These are phyloP conservation scores for Vachellia pachyceras DNA, from an alignment of 306 rosid species.

Conservation along the genomic window DNA sequence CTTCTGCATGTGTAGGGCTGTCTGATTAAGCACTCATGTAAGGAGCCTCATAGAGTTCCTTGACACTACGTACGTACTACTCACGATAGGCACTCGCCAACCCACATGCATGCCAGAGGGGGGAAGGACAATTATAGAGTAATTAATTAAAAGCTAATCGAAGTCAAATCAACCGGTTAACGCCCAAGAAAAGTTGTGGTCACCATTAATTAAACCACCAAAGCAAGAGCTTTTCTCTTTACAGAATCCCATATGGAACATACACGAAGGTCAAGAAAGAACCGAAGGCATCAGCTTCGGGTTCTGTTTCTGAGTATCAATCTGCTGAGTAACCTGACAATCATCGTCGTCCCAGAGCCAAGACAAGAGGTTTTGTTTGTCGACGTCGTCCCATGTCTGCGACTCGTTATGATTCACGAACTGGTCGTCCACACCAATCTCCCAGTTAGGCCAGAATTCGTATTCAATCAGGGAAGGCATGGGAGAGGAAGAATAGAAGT, in stretches of 20 bases:
- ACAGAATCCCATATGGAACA: not conserved
- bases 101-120: not conserved
- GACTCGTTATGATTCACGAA: constrained; percentile 4
- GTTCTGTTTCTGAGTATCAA: constrained; percentile 46
- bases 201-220: not conserved
- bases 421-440: constrained; percentile 12
- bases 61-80: not conserved
- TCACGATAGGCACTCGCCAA: not conserved
- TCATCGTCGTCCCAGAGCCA: constrained; percentile 61
- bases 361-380: constrained; percentile 42
- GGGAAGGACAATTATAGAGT: not conserved
- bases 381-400: constrained; percentile 7
- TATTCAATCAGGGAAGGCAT: not conserved
- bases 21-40: not conserved
- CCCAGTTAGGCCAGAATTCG: constrained; percentile 54
- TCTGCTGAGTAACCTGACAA: constrained; percentile 36
- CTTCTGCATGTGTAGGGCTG: not conserved
- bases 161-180: not conserved
- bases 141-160: not conserved
- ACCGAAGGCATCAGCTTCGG: constrained; percentile 56
- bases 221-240: not conserved
- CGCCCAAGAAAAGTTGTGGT: not conserved
- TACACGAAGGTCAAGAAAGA: constrained; percentile 45
- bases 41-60: not conserved
- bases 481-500: not conserved